Evolutionary conservation across 768 basidiomycete species (phyloP).

Genomic region (Rhizopogon rudus): DNA sequence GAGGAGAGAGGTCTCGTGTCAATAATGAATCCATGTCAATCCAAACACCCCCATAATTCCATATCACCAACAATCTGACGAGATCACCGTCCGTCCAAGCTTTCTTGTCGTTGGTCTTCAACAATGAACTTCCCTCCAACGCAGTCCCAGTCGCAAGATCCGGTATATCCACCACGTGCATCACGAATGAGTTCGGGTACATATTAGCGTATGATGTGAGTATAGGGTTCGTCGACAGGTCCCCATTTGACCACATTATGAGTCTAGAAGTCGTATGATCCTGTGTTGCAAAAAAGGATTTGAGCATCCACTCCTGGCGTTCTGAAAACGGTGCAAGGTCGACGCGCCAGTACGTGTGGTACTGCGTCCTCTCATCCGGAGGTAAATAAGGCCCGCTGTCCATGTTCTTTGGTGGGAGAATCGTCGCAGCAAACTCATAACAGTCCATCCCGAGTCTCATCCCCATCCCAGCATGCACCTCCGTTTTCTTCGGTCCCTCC

Average conservation of each 20-base stretch:
- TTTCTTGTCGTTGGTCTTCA: constrained; percentile 63
- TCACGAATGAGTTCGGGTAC: constrained; percentile 68
- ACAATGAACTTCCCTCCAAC: constrained; percentile 58
- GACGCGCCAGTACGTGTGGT: constrained; percentile 92
- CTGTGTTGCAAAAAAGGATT: constrained; percentile 93
- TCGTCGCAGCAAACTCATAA: constrained; percentile 87
- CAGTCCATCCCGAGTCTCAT: constrained; percentile 84
- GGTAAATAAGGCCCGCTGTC: constrained; percentile 7
- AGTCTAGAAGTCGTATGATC: constrained; percentile 56
- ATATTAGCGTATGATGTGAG: constrained; percentile 52
- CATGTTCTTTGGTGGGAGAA: constrained; percentile 34
- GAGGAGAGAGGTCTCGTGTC: constrained; percentile 79
- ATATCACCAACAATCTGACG: constrained; percentile 80
- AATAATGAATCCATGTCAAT: constrained; percentile 96
- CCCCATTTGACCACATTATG: constrained; percentile 91
- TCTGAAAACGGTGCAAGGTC: constrained; percentile 79
- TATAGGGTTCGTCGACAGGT: constrained; percentile 51
- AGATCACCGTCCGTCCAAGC: constrained; percentile 97
- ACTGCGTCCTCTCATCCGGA: constrained; percentile 51
- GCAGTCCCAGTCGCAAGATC: constrained; percentile 70
- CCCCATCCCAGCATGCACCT: constrained; percentile 76
- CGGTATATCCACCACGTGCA: constrained; percentile 65
- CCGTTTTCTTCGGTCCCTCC: constrained; percentile 60
- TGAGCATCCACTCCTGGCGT: constrained; percentile 87
- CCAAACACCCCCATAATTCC: constrained; percentile 93